Evolutionary conservation across 2,329 filamentous ascomycete species (phyloP), one percentile per base, ranked within the genome.

Genomic region (Fusarium vanettenii): DNA sequence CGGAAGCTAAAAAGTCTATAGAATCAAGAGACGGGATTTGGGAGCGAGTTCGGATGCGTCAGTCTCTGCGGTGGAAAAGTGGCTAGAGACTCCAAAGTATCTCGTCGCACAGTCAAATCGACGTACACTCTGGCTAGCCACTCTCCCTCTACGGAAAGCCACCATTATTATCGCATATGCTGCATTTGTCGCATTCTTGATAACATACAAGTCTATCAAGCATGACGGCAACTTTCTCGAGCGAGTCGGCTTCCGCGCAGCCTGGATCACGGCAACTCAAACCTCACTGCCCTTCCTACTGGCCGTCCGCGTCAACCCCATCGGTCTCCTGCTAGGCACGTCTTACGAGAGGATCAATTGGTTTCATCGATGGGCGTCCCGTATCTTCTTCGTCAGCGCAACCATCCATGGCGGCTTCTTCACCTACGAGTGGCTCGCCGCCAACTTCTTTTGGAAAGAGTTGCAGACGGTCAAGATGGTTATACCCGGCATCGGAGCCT

Each of bases 321-420:
- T 79, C 14, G 71, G 77, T 0, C 50, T 79, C 1, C 39, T 79
- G 7, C 60, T 79, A 0, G 77, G 77, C 1, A 76, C 73, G n/a
- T 79, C 77, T 8, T 79, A 79, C 48, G 77, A 79, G 39, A 73
- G 71, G 41, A 70, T 79, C 60, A 79, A 79, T 9, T 79, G 77
- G 77, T 76, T 76, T 2, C 77, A 79, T 22, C 52, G 77, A 52
- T 79, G 77, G 77, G 76, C 60, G 0, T 79, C 77, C 4, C 73
- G 77, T 0, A 33, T 79, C 20, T 77, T 78, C 13, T 71, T 79
- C n/a, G 60, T 65, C 27, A 78, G 73, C 55, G 76, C 78, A 1
- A 79, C 78, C 20, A 65, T 79, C 2, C 78, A 79, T 27, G 78
- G 78, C 5, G 70, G 73, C 0, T 79, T 79, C 60, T 79, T 79